Evolutionary conservation across 352 stramenopile species (phyloP).

Genomic region (Phytophthora brassicae): DNA sequence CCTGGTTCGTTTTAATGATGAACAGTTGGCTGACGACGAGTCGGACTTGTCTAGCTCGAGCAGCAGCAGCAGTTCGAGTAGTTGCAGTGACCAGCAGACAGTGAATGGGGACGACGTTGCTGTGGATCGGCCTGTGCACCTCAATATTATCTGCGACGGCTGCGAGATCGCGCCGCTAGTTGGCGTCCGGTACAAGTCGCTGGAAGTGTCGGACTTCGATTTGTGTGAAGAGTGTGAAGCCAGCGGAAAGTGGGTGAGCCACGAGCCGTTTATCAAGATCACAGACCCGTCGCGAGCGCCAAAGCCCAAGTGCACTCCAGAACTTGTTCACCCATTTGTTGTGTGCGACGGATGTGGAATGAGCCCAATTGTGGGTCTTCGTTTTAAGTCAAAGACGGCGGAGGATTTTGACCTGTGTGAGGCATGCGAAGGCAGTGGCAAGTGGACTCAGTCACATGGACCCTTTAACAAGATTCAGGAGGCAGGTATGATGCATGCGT

Average conservation of each 20-base stretch:
- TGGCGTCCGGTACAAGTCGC: conserved; percentile 80
- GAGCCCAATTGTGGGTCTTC: conserved; percentile 56
- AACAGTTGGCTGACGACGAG: conserved; percentile 25
- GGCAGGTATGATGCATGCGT: conserved; percentile 27
- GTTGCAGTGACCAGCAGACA: conserved; percentile 8
- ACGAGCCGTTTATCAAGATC: conserved; percentile 83
- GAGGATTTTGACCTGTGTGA: conserved; percentile 77
- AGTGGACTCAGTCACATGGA: conserved; percentile 50
- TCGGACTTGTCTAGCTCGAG: conserved; percentile 30
- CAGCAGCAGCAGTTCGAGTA: conserved; percentile 19
- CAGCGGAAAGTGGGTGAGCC: conserved; percentile 43
- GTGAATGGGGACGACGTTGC: conserved; percentile 12
- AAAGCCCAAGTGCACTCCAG: conserved; percentile 32
- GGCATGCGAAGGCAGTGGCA: conserved; percentile 45
- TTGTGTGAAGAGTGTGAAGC: conserved; percentile 73
- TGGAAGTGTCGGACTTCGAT: conserved; percentile 75
- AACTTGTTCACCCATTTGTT: conserved; percentile 52
- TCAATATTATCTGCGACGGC: conserved; percentile 50
- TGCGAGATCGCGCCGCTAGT: conserved; percentile 58
- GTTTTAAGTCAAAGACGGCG: conserved; percentile 65
- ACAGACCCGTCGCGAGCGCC: conserved; percentile 54
- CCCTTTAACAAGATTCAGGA: conserved; percentile 58
- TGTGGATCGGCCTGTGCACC: conserved; percentile 33
- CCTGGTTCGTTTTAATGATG: conserved; percentile 40
- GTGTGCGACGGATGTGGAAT: conserved; percentile 64